Evolutionary conservation across 441 rosid genomes (phyloP), one percentile per base, ranked within the genome.

Genomic region (Pelargonium australe): DNA sequence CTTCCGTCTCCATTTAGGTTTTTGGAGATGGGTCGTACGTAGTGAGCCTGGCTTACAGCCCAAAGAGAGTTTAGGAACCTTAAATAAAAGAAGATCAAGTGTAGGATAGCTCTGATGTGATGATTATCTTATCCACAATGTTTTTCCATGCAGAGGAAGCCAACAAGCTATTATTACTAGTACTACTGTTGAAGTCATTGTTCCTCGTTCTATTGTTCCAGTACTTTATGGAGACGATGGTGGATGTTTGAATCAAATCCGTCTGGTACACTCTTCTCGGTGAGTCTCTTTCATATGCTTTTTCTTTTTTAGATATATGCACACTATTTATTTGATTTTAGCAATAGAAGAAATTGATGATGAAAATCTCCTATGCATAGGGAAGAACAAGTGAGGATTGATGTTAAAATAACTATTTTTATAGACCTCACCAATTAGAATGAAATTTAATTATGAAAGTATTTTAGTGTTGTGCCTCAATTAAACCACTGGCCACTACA

Each of bases 121-220:
- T 11, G 45, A 16, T 58, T 61, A 40, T 28, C 60, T 63, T 63
- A 57, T 64, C 68, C 63, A 5, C 49, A 58, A 0, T 64, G 4
- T 37, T 61, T 65, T 62, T 51, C 41, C 64, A 4, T 77, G 63
- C 66, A 85, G 89, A 68, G 78, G 78, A 75, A 84, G 72, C 73
- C 88, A 86, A 71, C 81, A 86, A 8, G 84, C 93, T 64, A 75
- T 87, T 66, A 84, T 87, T 67, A 87, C 96, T 55, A 89, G 73
- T 76, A 85, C 90, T 14, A 87, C 91, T 14, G 70, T 87, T 74
- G 96, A 89, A 80, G 96, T 89, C 67, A 81, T 84, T 71, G 93
- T 89, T 74, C 96, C 96, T 68, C 83, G 86, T 67, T 72, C 90
- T 34, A 67, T 86, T 72, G 87, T 89, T 41, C 93, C 91, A 17